Evolutionary conservation across 805 yeast species (phyloP).

Genomic region (Hanseniaspora hatyaiensis): DNA sequence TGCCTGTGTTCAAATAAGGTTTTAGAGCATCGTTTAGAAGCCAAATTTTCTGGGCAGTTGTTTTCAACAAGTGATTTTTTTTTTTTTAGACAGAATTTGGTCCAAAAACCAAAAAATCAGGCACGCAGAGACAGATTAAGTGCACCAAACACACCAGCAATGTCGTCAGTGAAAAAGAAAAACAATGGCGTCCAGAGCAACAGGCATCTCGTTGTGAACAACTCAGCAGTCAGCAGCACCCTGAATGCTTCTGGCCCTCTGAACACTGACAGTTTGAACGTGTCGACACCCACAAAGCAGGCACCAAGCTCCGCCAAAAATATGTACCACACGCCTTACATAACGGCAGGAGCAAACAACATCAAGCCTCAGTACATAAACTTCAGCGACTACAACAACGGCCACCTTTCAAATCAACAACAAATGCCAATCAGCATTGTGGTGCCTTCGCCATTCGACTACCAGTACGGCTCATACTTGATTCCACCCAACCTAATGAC

Average conservation of each 20-base stretch:
- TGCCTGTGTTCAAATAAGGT: too few species aligned
- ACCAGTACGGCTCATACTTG: conserved; percentile 48
- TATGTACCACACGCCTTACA: not conserved
- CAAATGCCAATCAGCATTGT: conserved; percentile 15
- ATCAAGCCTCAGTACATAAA: conserved; percentile 5
- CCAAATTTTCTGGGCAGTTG: too few species aligned
- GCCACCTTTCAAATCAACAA: not conserved
- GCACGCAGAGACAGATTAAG: too few species aligned
- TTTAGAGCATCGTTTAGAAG: too few species aligned
- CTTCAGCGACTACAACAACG: not conserved
- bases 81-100: too few species aligned
- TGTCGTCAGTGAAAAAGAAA: not conserved
- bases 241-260: not conserved
- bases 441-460: conserved; percentile 49
- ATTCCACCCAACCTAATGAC: conserved; percentile 49
- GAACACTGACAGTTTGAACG: conserved; percentile 15
- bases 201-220: conserved; percentile 3
- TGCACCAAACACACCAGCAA: too few species aligned
- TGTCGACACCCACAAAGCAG: conserved; percentile 16
- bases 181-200: conserved; percentile 5
- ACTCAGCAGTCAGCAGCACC: conserved; percentile 10
- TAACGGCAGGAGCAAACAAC: not conserved
- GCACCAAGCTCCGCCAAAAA: not conserved
- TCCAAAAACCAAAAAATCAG: too few species aligned
- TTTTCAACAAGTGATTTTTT: too few species aligned